These are phyloP conservation scores for Hericium alpestre DNA, from an alignment of 768 basidiomycete genomes.

Conservation along the genomic window DNA sequence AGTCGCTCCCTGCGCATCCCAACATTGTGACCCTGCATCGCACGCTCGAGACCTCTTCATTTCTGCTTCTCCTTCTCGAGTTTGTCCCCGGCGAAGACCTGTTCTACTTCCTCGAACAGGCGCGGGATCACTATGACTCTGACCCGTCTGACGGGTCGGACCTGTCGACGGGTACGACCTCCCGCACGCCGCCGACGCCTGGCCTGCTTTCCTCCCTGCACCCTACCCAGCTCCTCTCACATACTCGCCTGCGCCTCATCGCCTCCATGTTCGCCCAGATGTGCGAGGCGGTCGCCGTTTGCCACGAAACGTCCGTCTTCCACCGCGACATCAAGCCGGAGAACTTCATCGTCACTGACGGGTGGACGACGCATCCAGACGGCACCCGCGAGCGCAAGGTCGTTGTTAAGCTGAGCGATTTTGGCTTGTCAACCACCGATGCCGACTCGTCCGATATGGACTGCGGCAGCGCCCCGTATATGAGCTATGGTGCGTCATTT, in stretches of 20 bases:
- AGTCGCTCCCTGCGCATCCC: slow-evolving; percentile 78
- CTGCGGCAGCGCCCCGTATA: slow-evolving; percentile 96
- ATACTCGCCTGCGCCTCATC: slow-evolving; percentile 82
- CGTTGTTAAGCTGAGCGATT: slow-evolving; percentile 92
- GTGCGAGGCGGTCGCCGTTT: slow-evolving; percentile 94
- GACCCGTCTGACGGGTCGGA: slow-evolving; percentile 20
- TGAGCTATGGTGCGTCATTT: slow-evolving; percentile 76
- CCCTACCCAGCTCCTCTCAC: slow-evolving; percentile 73
- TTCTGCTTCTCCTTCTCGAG: slow-evolving; percentile 87
- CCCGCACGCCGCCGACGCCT: slow-evolving; percentile 85
- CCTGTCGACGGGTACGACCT: slow-evolving; percentile 19
- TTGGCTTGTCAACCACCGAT: slow-evolving; percentile 89
- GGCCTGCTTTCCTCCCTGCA: slow-evolving; percentile 78
- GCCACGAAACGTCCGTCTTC: slow-evolving; percentile 83
- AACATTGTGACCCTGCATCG: slow-evolving; percentile 94
- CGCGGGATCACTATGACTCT: slow-evolving; percentile 73
- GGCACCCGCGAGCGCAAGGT: slow-evolving; percentile 73
- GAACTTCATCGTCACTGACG: slow-evolving; percentile 93
- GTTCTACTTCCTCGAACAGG: slow-evolving; percentile 97
- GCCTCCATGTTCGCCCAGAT: slow-evolving; percentile 98
- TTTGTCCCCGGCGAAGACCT: slow-evolving; percentile 95
- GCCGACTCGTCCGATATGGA: slow-evolving; percentile 89
- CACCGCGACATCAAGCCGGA: slow-evolving; percentile 99
- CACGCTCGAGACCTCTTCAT: slow-evolving; percentile 86
- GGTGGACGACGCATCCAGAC: slow-evolving; percentile 41